Percentiles rank a stretch among this genome's conserved stretches.
phyloP scores from a whole-genome alignment of 2,329 filamentous ascomycete species.

The Paecilomyces formosus region DNA sequence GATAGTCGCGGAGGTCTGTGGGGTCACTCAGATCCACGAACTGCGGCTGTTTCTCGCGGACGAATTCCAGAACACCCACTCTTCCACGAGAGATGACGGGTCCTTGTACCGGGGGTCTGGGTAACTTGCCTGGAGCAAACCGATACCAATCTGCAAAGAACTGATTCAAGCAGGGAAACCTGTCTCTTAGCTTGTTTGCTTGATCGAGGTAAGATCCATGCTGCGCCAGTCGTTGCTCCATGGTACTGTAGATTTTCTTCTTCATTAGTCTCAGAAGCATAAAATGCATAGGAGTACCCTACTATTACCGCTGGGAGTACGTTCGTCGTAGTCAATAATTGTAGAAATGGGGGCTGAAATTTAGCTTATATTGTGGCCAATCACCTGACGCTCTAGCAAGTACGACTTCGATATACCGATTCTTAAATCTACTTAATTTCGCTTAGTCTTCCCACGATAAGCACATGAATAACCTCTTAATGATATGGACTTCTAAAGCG shows the following conservation, averaged over 20 bases:
- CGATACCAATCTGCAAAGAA: not conserved
- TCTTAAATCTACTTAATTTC: no score
- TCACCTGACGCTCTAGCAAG: not conserved
- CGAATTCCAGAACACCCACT: not conserved
- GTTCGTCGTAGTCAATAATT: no score
- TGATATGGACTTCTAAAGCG: no score
- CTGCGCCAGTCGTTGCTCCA: not conserved
- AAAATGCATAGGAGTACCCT: not conserved
- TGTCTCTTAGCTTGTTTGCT: not conserved
- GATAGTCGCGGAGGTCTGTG: not conserved
- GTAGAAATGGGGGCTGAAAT: not conserved
- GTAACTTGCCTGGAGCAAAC: not conserved
- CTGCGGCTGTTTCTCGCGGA: not conserved
- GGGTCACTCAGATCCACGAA: not conserved
- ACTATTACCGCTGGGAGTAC: not conserved
- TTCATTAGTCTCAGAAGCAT: not conserved
- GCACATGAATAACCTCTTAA: no score
- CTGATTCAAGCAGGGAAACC: not conserved
- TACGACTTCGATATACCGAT: not conserved
- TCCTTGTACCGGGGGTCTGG: not conserved
- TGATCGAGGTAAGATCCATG: not conserved
- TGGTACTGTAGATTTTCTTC: not conserved
- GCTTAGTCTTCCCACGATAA: no score
- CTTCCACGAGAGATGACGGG: not conserved
- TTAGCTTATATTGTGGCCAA: not conserved